A percentile compares a stretch with the other conserved stretches of the same genome.
phyloP scores from a whole-genome alignment of 495 filamentous ascomycete species.

The Penicillium silybi region DNA sequence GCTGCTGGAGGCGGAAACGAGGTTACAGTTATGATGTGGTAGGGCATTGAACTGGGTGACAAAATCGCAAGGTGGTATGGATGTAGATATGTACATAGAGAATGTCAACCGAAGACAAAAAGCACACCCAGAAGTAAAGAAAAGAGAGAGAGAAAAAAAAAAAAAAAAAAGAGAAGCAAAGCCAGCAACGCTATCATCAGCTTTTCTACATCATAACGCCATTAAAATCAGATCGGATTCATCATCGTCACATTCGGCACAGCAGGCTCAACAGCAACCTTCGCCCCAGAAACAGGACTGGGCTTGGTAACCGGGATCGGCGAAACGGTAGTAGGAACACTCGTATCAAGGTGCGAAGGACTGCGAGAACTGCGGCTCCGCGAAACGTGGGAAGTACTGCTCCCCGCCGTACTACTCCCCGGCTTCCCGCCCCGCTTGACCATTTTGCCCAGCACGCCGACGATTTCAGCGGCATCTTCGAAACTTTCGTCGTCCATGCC shows the following conservation, averaged over 20 bases:
- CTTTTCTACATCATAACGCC: conserved; percentile 11
- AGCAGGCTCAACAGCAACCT: conserved; percentile 19
- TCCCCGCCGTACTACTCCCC: conserved; percentile 29
- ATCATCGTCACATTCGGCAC: conserved; percentile 37
- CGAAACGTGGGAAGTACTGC: conserved; percentile 25
- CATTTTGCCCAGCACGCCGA: conserved; percentile 71
- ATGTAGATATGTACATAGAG: not conserved
- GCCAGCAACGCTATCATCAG: not conserved
- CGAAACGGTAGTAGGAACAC: conserved; percentile 23
- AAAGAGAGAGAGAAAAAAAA: no score
- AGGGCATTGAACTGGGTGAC: not conserved
- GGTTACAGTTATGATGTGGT: no score
- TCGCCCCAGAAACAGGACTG: conserved; percentile 8
- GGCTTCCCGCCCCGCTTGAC: conserved; percentile 59
- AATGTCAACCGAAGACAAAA: not conserved
- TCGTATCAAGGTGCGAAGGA: conserved; percentile 22
- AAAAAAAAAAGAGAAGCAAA: not conserved
- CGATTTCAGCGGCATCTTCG: conserved; percentile 70
- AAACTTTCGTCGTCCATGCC: conserved; percentile 91
- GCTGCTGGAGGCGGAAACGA: not conserved
- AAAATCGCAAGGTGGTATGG: not conserved
- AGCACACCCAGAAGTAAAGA: not conserved
- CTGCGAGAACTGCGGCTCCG: conserved; percentile 34
- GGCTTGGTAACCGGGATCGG: conserved; percentile 23
- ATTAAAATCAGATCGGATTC: conserved; percentile 30